Conservation (phyloP, 2,329 filamentous ascomycete species). For the Colletotrichum sp. region DNA sequence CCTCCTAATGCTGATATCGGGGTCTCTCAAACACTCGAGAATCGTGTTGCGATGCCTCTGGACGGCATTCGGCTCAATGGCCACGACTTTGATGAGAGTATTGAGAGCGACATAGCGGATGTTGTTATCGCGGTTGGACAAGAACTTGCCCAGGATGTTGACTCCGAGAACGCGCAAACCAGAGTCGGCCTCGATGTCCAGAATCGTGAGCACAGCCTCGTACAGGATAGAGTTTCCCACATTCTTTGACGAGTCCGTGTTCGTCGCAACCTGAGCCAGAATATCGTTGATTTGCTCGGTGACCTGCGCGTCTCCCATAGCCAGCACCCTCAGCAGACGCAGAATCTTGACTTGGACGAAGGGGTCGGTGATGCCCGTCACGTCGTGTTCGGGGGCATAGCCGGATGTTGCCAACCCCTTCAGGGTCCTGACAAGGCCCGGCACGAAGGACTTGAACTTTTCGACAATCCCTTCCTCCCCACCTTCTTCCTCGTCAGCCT, state of each 20-base stretch:
- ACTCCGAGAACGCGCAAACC: constrained; percentile 93
- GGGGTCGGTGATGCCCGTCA: constrained; percentile 96
- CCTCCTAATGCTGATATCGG: constrained; percentile 96
- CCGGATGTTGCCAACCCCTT: constrained; percentile 94
- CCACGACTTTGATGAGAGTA: constrained; percentile 96
- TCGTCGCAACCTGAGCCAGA: constrained; percentile 94
- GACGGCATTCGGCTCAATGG: constrained; percentile 96
- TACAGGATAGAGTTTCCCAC: constrained; percentile 98
- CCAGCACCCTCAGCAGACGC: constrained; percentile 82
- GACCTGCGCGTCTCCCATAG: constrained; percentile 82
- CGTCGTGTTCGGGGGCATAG: constrained; percentile 97
- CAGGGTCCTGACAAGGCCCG: constrained; percentile 84
- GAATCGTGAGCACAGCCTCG: constrained; percentile 94
- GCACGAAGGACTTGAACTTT: constrained; percentile 87
- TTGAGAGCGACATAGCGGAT: constrained; percentile 98
- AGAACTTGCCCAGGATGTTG: constrained; percentile 97
- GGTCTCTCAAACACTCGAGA: constrained; percentile 91
- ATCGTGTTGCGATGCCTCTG: constrained; percentile 98
- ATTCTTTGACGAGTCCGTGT: constrained; percentile 97
- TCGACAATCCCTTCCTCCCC: constrained; percentile 91
- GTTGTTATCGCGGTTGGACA: constrained; percentile 99
- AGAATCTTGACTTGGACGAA: constrained; percentile 98
- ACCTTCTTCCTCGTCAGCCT: constrained; percentile 91
- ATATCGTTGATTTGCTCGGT: constrained; percentile 99
- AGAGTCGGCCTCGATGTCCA: constrained; percentile 97